Evolutionary conservation across 2,329 filamentous ascomycete genomes (phyloP).

Genomic region (Monilinia fructigena): DNA sequence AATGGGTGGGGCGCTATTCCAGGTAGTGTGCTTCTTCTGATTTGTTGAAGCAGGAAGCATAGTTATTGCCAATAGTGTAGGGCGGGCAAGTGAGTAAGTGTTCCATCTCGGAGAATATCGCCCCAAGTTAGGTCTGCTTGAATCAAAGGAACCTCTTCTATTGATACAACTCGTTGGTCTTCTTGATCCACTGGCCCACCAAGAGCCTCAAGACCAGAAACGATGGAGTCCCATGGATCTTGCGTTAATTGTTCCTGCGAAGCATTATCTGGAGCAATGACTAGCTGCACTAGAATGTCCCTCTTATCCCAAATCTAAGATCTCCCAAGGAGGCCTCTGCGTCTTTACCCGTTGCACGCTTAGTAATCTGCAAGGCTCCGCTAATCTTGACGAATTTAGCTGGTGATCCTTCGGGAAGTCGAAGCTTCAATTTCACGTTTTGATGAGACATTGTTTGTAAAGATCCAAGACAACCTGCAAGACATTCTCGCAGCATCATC

Average conservation of each 20-base stretch:
- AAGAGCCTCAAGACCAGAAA: slow-evolving; percentile 90
- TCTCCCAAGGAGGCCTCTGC: slow-evolving; percentile 91
- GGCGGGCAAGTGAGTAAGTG: slow-evolving; percentile 82
- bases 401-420: slow-evolving; percentile 90
- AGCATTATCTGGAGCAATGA: slow-evolving; percentile 82
- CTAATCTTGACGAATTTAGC: slow-evolving; percentile 99
- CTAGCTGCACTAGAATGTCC: slow-evolving; percentile 90
- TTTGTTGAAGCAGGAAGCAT: slow-evolving; percentile 71
- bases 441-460: slow-evolving; percentile 96
- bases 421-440: slow-evolving; percentile 93
- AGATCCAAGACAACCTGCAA: slow-evolving; percentile 87
- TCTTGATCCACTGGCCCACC: slow-evolving; percentile 85
- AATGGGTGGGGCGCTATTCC: slow-evolving; percentile 72
- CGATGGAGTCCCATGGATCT: slow-evolving; percentile 95
- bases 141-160: slow-evolving; percentile 92
- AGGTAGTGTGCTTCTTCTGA: slow-evolving; percentile 62
- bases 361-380: slow-evolving; percentile 92
- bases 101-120: slow-evolving; percentile 87
- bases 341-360: slow-evolving; percentile 89
- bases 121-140: slow-evolving; percentile 93
- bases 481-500: slow-evolving; percentile 99
- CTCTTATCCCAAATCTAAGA: slow-evolving; percentile 92
- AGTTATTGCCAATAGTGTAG: slow-evolving; percentile 89
- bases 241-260: slow-evolving; percentile 79
- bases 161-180: slow-evolving; percentile 76